Evolutionary conservation across 371 early-diverging fungal species (phyloP), one percentile per base, ranked within the genome.

Genomic region (Chytridium lagenaria): DNA sequence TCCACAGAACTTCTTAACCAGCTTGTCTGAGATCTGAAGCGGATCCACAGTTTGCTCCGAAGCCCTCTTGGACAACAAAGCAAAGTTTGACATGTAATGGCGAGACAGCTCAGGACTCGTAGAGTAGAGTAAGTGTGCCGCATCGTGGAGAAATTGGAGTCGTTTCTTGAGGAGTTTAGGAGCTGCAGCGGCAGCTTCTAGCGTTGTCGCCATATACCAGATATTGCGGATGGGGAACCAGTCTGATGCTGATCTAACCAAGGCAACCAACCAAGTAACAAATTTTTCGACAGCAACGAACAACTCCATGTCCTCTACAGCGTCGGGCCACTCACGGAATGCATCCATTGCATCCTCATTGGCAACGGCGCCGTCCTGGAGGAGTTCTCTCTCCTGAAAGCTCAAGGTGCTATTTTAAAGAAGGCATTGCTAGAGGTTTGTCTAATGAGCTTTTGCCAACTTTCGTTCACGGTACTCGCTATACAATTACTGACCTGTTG

Each of bases 351-450:
- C 61, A 30, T 61, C 61, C 30, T 61, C 61, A 15, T 10, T 61
- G 15, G 61, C 36, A 3, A 61, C 61, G 12, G 40, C 66, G 39
- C 44, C 49, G 12, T 66, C 66, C 49, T 69, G 30, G 44, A 69
- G 59, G 70, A 69, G 33, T 44, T 57, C 30, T 72, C 72, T 2
- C 40, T 72, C 19, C 49, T 72, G 34, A 72, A 67, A 39, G 72
- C 72, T 2, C 66, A 67, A 66, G 22, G 57, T 50, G 66, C 67
- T 55, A 51, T 72, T 37, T 31, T 72, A 16, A 72, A 72, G 50
- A 72, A 72, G 67, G 72, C 72, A 1, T 15, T 72, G 19, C 38
- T 72, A 2, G 72, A 72, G 34, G 72, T 72, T 36, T 30, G 59
- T 40, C 3, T 15, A 12, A 19, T 2, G 12, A 40, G 12, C 19